Percentiles rank a stretch among this genome's conserved stretches.
phyloP scores from a whole-genome alignment of 2,329 filamentous ascomycete genomes.

The Tolypocladium inflatum region DNA sequence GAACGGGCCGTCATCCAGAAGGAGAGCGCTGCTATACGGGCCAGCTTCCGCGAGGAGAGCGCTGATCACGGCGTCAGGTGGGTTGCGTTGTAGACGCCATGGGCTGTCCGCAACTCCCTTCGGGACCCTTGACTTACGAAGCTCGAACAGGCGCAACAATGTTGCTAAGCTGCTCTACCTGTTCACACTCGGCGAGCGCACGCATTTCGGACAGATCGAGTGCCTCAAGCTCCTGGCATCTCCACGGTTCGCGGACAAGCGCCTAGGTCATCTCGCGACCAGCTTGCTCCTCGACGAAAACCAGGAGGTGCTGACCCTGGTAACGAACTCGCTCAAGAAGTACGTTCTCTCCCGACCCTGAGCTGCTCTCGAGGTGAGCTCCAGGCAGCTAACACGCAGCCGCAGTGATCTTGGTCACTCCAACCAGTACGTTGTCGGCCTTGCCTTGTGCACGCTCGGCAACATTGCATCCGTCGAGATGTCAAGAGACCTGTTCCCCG shows the following conservation, averaged over 20 bases:
- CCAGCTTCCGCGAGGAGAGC: slow-evolving; percentile 96
- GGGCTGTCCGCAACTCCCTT: not conserved
- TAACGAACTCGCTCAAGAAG: slow-evolving; percentile 98
- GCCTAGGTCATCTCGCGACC: slow-evolving; percentile 88
- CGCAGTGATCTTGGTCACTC: slow-evolving; percentile 85
- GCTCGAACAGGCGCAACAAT: slow-evolving; percentile 73
- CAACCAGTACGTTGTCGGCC: slow-evolving; percentile 96
- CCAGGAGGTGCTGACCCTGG: slow-evolving; percentile 91
- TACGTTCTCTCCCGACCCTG: slow-evolving; percentile 26
- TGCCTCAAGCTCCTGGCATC: slow-evolving; percentile 95
- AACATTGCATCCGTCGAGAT: slow-evolving; percentile 98
- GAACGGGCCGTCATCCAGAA: slow-evolving; percentile 98
- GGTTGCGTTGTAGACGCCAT: slow-evolving; percentile 13
- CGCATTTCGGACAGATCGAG: slow-evolving; percentile 98
- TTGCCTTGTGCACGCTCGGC: slow-evolving; percentile 89
- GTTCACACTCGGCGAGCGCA: slow-evolving; percentile 93
- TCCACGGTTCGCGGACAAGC: slow-evolving; percentile 94
- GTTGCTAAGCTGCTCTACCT: slow-evolving; percentile 97
- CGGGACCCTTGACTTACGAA: not conserved
- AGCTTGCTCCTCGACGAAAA: slow-evolving; percentile 97
- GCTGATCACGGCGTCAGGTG: slow-evolving; percentile 85
- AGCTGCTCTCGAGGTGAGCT: not conserved
- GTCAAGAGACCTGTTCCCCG: slow-evolving; percentile 92
- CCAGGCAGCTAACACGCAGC: slow-evolving; percentile 7
- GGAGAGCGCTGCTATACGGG: slow-evolving; percentile 93